These are phyloP conservation scores for Microbotryomycetes sp. DNA, from an alignment of 1,284 basidiomycete genomes.

Conservation along the genomic window DNA sequence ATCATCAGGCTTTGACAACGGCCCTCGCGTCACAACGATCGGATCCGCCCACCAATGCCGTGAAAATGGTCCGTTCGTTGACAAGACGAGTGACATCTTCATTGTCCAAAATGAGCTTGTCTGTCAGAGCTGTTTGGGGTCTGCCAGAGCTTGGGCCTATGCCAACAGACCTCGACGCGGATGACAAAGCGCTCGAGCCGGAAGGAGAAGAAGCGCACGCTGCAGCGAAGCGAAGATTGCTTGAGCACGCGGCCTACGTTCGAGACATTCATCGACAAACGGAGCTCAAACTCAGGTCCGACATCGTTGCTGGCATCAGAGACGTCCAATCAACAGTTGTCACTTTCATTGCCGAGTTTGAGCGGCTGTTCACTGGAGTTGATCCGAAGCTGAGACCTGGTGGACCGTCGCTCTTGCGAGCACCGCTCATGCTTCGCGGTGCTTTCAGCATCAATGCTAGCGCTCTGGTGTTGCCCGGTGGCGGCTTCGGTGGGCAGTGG, in stretches of 20 bases:
- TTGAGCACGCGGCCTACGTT: neutral
- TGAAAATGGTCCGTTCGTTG: constrained; percentile 39
- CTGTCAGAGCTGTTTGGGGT: constrained; percentile 43
- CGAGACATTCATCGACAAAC: constrained; percentile 19
- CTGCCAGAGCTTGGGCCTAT: constrained; percentile 36
- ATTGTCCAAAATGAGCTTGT: constrained; percentile 47
- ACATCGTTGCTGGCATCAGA: constrained; percentile 53
- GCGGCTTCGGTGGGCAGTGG: constrained; percentile 41
- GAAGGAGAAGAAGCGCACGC: neutral
- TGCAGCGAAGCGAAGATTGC: neutral
- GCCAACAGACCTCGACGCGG: constrained; percentile 29
- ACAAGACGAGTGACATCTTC: constrained; percentile 47
- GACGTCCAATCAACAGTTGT: constrained; percentile 68
- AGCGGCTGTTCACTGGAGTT: constrained; percentile 43
- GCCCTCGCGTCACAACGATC: neutral
- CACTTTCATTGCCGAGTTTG: constrained; percentile 64
- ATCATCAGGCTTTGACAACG: constrained; percentile 10
- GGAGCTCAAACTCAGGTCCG: constrained; percentile 32
- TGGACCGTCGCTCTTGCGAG: constrained; percentile 10
- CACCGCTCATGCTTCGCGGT: constrained; percentile 20
- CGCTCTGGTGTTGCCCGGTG: constrained; percentile 37
- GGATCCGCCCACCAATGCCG: constrained; percentile 13
- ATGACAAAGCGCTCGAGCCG: constrained; percentile 14
- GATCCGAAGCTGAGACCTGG: constrained; percentile 1
- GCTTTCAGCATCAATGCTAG: constrained; percentile 31